These are phyloP conservation scores for Saccharum hybrid DNA, from an alignment of 202 grass and related monocot genomes.

Conservation along the genomic window DNA sequence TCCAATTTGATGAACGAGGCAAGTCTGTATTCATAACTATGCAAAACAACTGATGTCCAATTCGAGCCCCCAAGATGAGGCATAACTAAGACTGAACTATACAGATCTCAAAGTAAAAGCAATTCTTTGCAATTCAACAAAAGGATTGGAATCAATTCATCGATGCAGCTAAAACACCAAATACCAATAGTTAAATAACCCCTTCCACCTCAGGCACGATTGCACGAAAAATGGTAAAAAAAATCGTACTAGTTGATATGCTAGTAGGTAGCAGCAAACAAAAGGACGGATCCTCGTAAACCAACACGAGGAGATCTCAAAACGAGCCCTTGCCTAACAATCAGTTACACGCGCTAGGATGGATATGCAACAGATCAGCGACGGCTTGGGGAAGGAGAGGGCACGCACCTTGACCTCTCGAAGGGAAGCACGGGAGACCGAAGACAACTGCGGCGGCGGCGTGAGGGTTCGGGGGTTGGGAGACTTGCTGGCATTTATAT, in stretches of 20 bases:
- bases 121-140: background rate
- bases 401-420: constrained; percentile 45
- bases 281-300: background rate
- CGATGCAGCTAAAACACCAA: background rate
- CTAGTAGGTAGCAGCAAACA: too few species aligned
- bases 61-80: background rate
- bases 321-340: background rate
- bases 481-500: constrained; percentile 17
- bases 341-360: background rate
- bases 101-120: background rate
- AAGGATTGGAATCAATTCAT: background rate
- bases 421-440: constrained; percentile 7
- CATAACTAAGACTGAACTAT: background rate
- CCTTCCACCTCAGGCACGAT: background rate
- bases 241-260: background rate
- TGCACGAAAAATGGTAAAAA: background rate
- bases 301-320: background rate
- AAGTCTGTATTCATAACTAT: background rate
- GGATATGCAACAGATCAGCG: background rate
- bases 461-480: background rate
- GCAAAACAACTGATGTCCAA: background rate
- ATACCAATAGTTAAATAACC: background rate
- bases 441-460: constrained; percentile 35
- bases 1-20: background rate
- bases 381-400: background rate